Base-by-base conservation (phyloP, 2,329 filamentous ascomycete species). In the Trichophyton benhamiae region DNA sequence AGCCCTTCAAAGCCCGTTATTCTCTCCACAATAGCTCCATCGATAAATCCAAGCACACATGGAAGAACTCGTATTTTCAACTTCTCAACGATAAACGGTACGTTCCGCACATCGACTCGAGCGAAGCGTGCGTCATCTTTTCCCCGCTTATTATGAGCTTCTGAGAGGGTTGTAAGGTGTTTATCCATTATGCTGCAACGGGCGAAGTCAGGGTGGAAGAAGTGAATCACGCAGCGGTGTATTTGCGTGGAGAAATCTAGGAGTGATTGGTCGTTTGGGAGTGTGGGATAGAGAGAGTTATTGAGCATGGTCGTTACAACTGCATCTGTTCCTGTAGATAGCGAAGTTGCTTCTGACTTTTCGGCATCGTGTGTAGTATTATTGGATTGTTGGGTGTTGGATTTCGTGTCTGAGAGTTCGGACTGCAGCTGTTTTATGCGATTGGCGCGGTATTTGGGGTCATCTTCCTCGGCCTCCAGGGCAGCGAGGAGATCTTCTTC, bases 161-260 rank as follows among this genome's bases (percentile, higher is more conserved):
- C 63, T 22, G 75, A 74, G 41, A 78, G 68, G 25, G 78, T 72
- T 57, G 79, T 74, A 9, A 86, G 75, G 69, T 83, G 82, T 57
- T 74, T 75, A 68, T 86, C 83, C 83, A 86, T 86, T 60, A 83
- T 79, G 9, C 75, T 73, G 71, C 83, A 86, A 60, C 83, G 79
- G 20, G 79, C 77, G 71, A 86, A 86, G 67, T 86, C 83, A 2
- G 82, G 78, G 68, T 86, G 84, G 70, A 80, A 83, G 70, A 86
- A 86, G 69, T 86, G 83, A 25, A 86, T 80, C 1, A 86, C 76
- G 66, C 80, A 84, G 27, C 79, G 73, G 63, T 82, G 78, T 11
- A 79, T 79, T 57, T 78, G 76, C 6, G 83, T 86, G 7, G 83
- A 85, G 65, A 84, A 82, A 65, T 82, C 78, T 69, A 86, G 78